phyloP scores from a whole-genome alignment of 148 eudicot genomes.

The Limonium bicolor region DNA sequence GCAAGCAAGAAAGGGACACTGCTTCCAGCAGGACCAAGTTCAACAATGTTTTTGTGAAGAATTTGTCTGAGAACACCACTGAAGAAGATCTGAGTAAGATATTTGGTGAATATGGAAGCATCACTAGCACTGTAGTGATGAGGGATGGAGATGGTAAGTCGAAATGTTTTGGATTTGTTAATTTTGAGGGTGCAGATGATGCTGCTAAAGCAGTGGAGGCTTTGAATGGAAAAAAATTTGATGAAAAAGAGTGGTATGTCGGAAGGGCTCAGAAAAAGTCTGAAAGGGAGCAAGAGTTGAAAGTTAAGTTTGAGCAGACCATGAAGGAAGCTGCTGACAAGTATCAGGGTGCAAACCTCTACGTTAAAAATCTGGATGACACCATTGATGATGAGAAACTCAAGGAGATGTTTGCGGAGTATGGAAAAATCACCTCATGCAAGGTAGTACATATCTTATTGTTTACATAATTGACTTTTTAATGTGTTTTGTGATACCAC shows the following conservation, averaged over 20 bases:
- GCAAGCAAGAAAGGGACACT: slow-evolving; percentile 55
- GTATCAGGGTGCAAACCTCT: slow-evolving; percentile 46
- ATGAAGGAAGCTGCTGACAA: slow-evolving; percentile 49
- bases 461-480: neutral
- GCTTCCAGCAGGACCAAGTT: slow-evolving; percentile 20
- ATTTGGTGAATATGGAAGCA: slow-evolving; percentile 41
- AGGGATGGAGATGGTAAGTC: slow-evolving; percentile 60
- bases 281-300: slow-evolving; percentile 46
- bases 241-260: slow-evolving; percentile 53
- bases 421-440: slow-evolving; percentile 69
- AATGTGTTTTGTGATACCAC: neutral
- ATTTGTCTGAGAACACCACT: slow-evolving; percentile 29
- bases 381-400: slow-evolving; percentile 66
- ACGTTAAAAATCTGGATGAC: slow-evolving; percentile 66
- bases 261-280: slow-evolving; percentile 59
- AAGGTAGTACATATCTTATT: slow-evolving; percentile 37
- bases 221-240: slow-evolving; percentile 39
- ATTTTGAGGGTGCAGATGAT: slow-evolving; percentile 52
- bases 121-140: slow-evolving; percentile 58
- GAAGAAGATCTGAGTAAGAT: slow-evolving; percentile 34
- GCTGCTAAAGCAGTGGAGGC: slow-evolving; percentile 66
- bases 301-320: slow-evolving; percentile 41
- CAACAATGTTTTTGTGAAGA: slow-evolving; percentile 49
- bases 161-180: slow-evolving; percentile 55
- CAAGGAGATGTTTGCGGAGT: slow-evolving; percentile 56